These are phyloP conservation scores for Phytophthora fragariae DNA, from an alignment of 352 stramenopile species.

Conservation along the genomic window DNA sequence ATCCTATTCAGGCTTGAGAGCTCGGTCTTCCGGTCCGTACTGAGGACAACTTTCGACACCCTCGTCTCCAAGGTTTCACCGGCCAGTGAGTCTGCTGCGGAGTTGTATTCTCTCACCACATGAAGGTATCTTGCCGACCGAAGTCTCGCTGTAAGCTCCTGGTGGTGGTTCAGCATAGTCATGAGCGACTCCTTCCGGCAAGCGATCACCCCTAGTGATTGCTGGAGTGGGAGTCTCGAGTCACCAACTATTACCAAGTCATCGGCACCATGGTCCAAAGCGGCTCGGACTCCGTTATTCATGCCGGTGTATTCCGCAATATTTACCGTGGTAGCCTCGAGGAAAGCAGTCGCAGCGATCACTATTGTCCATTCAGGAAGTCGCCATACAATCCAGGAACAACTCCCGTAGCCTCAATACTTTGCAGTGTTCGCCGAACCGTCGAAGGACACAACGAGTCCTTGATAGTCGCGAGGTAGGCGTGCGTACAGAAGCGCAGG, in stretches of 20 bases:
- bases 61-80: neutral
- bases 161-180: no score
- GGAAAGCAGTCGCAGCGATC: constrained; percentile 4
- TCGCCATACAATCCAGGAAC: constrained; percentile 10
- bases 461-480: neutral
- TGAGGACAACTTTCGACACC: neutral
- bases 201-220: no score
- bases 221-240: no score
- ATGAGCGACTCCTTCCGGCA: neutral
- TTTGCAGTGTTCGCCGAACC: constrained; percentile 20
- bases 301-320: constrained; percentile 3
- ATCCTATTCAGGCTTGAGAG: neutral
- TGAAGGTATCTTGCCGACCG: no score
- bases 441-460: constrained; percentile 30
- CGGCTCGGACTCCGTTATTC: neutral
- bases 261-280: no score
- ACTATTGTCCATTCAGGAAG: constrained; percentile 6
- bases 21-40: neutral
- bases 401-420: constrained; percentile 11
- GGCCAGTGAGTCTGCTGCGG: constrained; percentile 1
- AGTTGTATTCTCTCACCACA: constrained; percentile 2
- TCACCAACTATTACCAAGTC: no score
- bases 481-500: constrained; percentile 6
- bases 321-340: neutral
- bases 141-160: no score